A percentile compares a stretch with the other conserved stretches of the same genome.
phyloP scores from a whole-genome alignment of 306 rosid genomes.

The Fagus crenata region DNA sequence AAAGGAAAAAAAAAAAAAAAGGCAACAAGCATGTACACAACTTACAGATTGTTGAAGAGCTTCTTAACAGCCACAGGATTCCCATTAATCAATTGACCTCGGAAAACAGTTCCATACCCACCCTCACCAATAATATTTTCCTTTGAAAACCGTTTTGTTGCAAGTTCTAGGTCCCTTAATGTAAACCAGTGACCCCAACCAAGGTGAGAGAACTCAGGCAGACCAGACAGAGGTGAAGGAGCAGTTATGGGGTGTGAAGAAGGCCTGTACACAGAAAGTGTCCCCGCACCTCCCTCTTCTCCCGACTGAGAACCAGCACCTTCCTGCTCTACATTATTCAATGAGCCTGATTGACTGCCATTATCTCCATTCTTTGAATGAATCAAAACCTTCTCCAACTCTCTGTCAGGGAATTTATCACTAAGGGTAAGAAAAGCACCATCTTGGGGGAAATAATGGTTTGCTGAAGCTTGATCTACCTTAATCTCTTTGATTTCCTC shows the following conservation, averaged over 20 bases:
- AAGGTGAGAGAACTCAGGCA: conserved; percentile 89
- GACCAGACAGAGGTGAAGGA: conserved; percentile 75
- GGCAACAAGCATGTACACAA: conserved; percentile 24
- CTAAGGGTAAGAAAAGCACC: conserved; percentile 46
- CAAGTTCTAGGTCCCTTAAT: conserved; percentile 82
- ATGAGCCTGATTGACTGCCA: conserved; percentile 74
- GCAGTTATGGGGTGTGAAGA: conserved; percentile 55
- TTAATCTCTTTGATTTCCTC: conserved; percentile 86
- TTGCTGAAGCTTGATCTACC: conserved; percentile 74
- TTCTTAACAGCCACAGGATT: conserved; percentile 89
- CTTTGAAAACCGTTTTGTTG: conserved; percentile 75
- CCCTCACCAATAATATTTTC: conserved; percentile 94
- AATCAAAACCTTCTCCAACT: conserved; percentile 64
- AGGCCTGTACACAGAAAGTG: conserved; percentile 38
- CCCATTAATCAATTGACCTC: conserved; percentile 73
- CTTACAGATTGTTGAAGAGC: conserved; percentile 89
- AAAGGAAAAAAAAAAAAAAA: neutral
- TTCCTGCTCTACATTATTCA: conserved; percentile 58
- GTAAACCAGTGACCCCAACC: conserved; percentile 99
- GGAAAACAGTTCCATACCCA: conserved; percentile 90
- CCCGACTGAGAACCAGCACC: conserved; percentile 62
- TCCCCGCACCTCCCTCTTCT: conserved; percentile 54
- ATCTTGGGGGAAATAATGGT: conserved; percentile 33
- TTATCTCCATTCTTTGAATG: conserved; percentile 59
- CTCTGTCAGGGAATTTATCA: conserved; percentile 63